Percentiles rank a stretch among this genome's conserved stretches.
Conservation (phyloP, 2,329 filamentous ascomycete species). For the Diaporthe citrichinensis region DNA sequence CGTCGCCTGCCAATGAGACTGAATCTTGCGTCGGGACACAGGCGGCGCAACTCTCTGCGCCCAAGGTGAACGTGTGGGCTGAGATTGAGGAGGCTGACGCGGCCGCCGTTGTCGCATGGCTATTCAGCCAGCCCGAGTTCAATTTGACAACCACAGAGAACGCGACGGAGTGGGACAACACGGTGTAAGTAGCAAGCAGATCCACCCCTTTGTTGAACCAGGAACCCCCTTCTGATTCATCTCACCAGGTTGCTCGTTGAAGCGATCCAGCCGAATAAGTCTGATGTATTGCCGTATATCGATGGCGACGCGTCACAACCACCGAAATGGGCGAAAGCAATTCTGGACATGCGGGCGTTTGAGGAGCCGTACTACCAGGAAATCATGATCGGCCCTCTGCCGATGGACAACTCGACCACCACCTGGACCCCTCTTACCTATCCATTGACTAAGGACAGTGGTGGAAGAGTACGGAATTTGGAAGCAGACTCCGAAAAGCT, state of each 20-base stretch:
- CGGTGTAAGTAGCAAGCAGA: constrained; percentile 46
- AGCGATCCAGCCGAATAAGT: constrained; percentile 63
- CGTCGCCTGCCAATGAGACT: constrained; percentile 9
- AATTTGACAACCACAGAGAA: constrained; percentile 55
- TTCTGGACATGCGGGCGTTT: constrained; percentile 57
- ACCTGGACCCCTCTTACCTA: constrained; percentile 57
- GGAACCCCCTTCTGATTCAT: neutral
- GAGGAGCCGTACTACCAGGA: constrained; percentile 57
- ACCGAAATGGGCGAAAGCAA: constrained; percentile 58
- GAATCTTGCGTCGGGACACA: constrained; percentile 42
- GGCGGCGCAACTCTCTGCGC: constrained; percentile 49
- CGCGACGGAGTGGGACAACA: constrained; percentile 55
- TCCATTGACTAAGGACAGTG: constrained; percentile 56
- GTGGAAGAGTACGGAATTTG: constrained; percentile 56
- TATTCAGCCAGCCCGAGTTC: constrained; percentile 55
- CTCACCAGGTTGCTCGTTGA: constrained; percentile 51
- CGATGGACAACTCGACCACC: constrained; percentile 55
- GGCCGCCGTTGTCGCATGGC: constrained; percentile 55
- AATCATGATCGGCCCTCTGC: constrained; percentile 65
- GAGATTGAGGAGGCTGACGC: constrained; percentile 55
- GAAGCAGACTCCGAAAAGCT: constrained; percentile 53
- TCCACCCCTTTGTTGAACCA: accelerated
- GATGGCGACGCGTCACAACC: constrained; percentile 55
- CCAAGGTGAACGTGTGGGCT: constrained; percentile 59
- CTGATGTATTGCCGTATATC: constrained; percentile 60